Evolutionary conservation across 129 eudicot genomes (phyloP).

Genomic region (Logfia minima): DNA sequence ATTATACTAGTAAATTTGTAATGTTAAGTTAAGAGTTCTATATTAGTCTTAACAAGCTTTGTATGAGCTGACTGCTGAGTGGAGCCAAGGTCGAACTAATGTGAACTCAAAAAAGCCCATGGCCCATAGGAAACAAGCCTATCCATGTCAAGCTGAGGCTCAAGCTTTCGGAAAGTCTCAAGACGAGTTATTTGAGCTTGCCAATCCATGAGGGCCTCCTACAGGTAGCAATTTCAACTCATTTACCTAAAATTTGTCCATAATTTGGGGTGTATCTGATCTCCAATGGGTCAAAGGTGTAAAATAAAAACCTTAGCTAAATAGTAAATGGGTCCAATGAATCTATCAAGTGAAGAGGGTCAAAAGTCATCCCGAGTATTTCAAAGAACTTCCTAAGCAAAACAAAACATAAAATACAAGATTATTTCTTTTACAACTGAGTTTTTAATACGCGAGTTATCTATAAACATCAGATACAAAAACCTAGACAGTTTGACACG

Average conservation of each 20-base stretch:
- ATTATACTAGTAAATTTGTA: no score
- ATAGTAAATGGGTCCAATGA: not conserved
- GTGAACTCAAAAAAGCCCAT: not conserved
- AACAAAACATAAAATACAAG: no score
- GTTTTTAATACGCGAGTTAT: no score
- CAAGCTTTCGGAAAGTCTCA: not conserved
- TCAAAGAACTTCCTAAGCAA: not conserved
- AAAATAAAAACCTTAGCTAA: not conserved
- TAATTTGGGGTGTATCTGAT: not conserved
- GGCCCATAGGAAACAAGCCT: not conserved
- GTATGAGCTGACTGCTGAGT: not conserved
- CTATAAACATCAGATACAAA: not conserved
- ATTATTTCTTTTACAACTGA: no score
- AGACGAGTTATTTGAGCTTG: not conserved
- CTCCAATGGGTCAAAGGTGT: not conserved
- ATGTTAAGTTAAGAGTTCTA: no score
- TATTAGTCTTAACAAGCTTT: not conserved
- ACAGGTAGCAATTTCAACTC: not conserved
- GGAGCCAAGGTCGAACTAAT: not conserved
- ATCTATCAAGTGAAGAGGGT: not conserved
- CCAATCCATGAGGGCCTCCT: not conserved
- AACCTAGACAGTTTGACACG: not conserved
- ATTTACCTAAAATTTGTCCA: not conserved
- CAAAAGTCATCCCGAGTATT: not conserved
- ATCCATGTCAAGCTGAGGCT: not conserved